Base-by-base conservation (phyloP, 139 green algal species). In the Picochlorum sp. region DNA sequence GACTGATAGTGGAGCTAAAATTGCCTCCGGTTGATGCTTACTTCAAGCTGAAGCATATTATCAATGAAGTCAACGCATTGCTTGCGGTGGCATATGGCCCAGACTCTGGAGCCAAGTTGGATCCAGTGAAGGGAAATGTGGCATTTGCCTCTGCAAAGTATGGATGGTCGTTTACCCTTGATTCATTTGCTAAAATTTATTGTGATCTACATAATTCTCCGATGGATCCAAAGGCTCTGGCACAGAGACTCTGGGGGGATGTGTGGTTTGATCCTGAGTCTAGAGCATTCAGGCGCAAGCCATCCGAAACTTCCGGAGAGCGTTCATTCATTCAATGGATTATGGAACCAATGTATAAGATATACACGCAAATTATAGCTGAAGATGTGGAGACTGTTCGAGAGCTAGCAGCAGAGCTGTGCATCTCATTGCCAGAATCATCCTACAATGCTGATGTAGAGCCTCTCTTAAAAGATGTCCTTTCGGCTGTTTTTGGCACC, bases 331-430 rank as follows among this genome's bases (percentile, higher is more conserved):
- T 99, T 57, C 72, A 94, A 55, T 99, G 96, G 50, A 63, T 98
- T 9, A 77, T 99, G 29, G 87, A 97, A 69, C 92, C 93, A 7
- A 68, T 99, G 63, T 99, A 98, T 81, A 99, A 99, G 78, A 75
- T 96, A 28, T 81, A 87, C 73, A 75, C 67, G 47, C 72, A 87
- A 51, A 75, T 89, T 6, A 31, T 87, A 16, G 79, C 73, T n/a
- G 81, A 89, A 68, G 57, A 78, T 30, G 59, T 73, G 2, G 55
- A 25, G 14, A 72, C 20, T 49, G 67, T 91, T 37, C 55, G 67
- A 56, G 35, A 33, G 16, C 67, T 82, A 70, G 75, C 93, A 33
- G 73, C 72, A 7, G 74, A 93, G 57, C 82, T 98, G 58, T 88
- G 88, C 35, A 78, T 94, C 9, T 73, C 81, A 55, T 78, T 99